Base-by-base conservation (phyloP, 371 early-diverging fungal genomes). In the Mucor piriformis region DNA sequence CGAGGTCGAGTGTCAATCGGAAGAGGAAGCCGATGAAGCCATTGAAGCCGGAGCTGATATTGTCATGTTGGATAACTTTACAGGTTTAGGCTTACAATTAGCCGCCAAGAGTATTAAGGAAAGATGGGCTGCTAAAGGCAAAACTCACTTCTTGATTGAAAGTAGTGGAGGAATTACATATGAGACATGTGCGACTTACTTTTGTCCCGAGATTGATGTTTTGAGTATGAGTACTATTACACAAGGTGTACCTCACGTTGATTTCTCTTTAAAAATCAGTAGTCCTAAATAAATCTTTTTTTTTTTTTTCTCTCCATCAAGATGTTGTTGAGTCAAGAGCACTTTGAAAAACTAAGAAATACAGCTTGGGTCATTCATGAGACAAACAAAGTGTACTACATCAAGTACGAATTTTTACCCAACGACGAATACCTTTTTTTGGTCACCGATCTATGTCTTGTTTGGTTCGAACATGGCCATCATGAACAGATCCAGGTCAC, bases 41-140 rank as follows among this genome's bases (percentile, higher is more conserved):
- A 93, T 97, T 70, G 85, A 76, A 29, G 96, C 96, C 11, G 98
- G 98, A 3, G 98, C 97, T 3, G 96, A 98, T 72, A 89, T 98
- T 61, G 86, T 98, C 60, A 98, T 98, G 99, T 70, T 93, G 13
- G 94, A 92, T 58, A 92, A 92, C 76, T 88, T 90, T 61, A 66
- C 82, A 6, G 83, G 87, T 8, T 88, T 86, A 5, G 85, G 74
- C 0, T 73, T 90, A 57, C 84, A 83, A 57, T 37, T 46, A 0
- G 88, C 89, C 12, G 94, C 95, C 0, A 73, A 68, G 52, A 84
- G 69, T 32, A 70, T 97, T 63, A 95, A 95, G 72, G 67, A 87
- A 40, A 72, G 88, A 46, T 95, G 89, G 84, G 76, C 81, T 25
- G 70, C 70, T 2, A 74, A 74, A 49, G 88, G 89, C 18, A 85